phyloP scores from a whole-genome alignment of 345 rosid genomes.

The Cardamine resedifolia region DNA sequence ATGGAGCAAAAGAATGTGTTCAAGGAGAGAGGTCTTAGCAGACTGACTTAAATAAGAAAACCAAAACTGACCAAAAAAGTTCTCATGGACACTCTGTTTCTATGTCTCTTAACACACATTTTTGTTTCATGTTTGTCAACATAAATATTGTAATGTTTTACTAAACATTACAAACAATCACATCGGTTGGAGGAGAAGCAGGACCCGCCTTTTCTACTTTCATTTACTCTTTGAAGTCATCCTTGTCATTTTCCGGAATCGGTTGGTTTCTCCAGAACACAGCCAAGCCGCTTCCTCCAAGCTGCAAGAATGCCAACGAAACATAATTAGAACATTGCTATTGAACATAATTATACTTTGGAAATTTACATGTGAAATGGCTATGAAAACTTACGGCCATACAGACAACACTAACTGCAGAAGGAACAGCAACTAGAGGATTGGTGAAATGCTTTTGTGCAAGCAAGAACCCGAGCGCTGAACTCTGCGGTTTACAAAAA shows the following conservation, averaged over 20 bases:
- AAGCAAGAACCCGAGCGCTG: conserved; percentile 93
- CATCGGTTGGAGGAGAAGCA: neutral
- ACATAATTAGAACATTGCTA: neutral
- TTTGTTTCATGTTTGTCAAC: neutral
- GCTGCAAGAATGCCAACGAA: conserved; percentile 46
- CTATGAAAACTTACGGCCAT: conserved; percentile 74
- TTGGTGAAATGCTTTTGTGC: conserved; percentile 94
- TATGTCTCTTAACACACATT: conserved; percentile 6
- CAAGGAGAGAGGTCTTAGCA: conserved; percentile 59
- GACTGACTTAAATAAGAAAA: conserved; percentile 46
- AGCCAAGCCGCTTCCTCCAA: conserved; percentile 96
- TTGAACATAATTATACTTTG: neutral
- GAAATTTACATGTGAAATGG: neutral
- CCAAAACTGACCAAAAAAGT: neutral
- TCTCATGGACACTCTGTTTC: conserved; percentile 10
- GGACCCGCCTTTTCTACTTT: neutral
- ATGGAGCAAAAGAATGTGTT: conserved; percentile 49
- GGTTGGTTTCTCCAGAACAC: conserved; percentile 92
- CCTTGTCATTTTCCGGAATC: conserved; percentile 72
- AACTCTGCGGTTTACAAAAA: conserved; percentile 56
- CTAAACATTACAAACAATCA: conserved; percentile 30
- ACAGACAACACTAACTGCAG: conserved; percentile 96
- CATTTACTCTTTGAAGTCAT: conserved; percentile 79
- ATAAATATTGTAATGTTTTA: neutral
- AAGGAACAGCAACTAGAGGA: conserved; percentile 93